These are phyloP conservation scores for Lecanoromycetidae sp. DNA, from an alignment of 2,329 filamentous ascomycete genomes.

Conservation along the genomic window DNA sequence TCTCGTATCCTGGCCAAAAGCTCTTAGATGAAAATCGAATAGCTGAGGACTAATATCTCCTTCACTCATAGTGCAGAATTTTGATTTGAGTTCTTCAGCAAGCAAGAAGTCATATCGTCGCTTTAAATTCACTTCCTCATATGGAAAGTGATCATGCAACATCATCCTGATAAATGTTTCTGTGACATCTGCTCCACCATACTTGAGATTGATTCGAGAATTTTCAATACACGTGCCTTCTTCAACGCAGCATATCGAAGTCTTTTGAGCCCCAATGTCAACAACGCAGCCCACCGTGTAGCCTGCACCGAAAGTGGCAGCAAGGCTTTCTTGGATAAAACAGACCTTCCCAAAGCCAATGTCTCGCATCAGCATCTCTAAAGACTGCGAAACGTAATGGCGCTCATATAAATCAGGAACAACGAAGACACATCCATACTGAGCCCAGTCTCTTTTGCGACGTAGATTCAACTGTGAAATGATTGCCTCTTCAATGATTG, in stretches of 20 bases:
- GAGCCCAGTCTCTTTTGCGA: slow-evolving; percentile 67
- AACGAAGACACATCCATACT: slow-evolving; percentile 93
- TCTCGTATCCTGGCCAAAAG: slow-evolving; percentile 73
- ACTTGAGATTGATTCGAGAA: slow-evolving; percentile 89
- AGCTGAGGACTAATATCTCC: slow-evolving; percentile 78
- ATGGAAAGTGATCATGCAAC: slow-evolving; percentile 91
- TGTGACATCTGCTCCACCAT: slow-evolving; percentile 82
- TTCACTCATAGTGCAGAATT: slow-evolving; percentile 83
- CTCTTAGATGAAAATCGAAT: slow-evolving; percentile 80
- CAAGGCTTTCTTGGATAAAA: slow-evolving; percentile 92
- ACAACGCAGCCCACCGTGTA: slow-evolving; percentile 92
- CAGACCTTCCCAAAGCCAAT: slow-evolving; percentile 82
- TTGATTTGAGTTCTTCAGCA: slow-evolving; percentile 90
- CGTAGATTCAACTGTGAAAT: slow-evolving; percentile 69
- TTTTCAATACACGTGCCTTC: slow-evolving; percentile 92
- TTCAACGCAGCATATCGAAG: slow-evolving; percentile 90
- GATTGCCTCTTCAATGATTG: slow-evolving; percentile 75
- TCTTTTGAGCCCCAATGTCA: slow-evolving; percentile 94
- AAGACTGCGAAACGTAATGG: slow-evolving; percentile 69
- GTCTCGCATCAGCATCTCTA: slow-evolving; percentile 76
- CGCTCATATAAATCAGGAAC: slow-evolving; percentile 97
- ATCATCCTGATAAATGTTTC: slow-evolving; percentile 97
- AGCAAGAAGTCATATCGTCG: slow-evolving; percentile 84
- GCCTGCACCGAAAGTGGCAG: slow-evolving; percentile 86
- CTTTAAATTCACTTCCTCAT: slow-evolving; percentile 82